These are phyloP conservation scores for Colletotrichum gigasporum DNA, from an alignment of 2,329 filamentous ascomycete species.

Conservation along the genomic window DNA sequence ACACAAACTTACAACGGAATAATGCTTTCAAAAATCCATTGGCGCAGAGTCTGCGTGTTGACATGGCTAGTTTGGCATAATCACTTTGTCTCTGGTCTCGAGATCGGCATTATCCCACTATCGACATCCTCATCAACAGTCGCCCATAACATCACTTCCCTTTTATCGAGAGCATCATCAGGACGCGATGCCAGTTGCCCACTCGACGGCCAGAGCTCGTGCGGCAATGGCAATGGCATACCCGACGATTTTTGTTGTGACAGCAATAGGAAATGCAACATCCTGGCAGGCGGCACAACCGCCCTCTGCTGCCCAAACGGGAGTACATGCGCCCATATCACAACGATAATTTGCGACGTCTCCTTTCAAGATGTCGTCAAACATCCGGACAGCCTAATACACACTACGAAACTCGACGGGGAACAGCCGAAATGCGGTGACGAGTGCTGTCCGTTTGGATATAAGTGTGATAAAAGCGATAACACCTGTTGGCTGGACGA, in stretches of 20 bases:
- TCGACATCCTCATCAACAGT: not conserved
- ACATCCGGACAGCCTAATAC: conserved; percentile 68
- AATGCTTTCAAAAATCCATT: not conserved
- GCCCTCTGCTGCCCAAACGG: conserved; percentile 75
- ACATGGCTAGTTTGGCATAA: conserved; percentile 6
- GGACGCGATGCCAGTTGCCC: conserved; percentile 22
- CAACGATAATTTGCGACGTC: conserved; percentile 72
- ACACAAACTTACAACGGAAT: not conserved
- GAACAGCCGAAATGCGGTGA: conserved; percentile 67
- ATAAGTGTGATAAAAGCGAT: conserved; percentile 61
- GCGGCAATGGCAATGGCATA: conserved; percentile 44
- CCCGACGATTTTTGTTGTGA: conserved; percentile 76
- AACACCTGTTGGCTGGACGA: conserved; percentile 59
- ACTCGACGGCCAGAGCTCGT: conserved; percentile 14
- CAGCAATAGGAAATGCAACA: conserved; percentile 60
- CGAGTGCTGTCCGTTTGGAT: conserved; percentile 79
- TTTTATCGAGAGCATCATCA: not conserved
- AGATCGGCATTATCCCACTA: not conserved
- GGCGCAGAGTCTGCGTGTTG: conserved; percentile 9
- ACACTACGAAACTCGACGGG: conserved; percentile 71
- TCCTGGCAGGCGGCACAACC: conserved; percentile 70
- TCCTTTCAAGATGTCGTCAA: conserved; percentile 66
- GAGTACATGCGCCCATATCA: conserved; percentile 64
- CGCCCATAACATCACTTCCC: not conserved
- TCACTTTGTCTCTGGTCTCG: not conserved